Evolutionary conservation across 2,329 filamentous ascomycete species (phyloP).

Genomic region (Stachybotrys chartarum): DNA sequence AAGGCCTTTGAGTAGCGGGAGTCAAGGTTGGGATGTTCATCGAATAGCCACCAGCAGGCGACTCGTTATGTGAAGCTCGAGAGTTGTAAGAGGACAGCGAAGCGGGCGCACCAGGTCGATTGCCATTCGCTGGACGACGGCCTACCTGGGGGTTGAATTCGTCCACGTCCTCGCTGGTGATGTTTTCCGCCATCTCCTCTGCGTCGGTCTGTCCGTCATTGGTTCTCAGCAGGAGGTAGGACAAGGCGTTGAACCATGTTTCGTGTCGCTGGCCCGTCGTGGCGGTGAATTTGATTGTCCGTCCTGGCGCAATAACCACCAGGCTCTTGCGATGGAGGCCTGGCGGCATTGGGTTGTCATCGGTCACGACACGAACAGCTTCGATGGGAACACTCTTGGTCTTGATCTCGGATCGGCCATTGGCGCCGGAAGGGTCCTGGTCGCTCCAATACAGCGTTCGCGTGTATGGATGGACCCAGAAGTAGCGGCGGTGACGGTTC

Average conservation of each 20-base stretch:
- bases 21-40: conserved; percentile 51
- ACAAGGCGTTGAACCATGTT: conserved; percentile 97
- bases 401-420: conserved; percentile 66
- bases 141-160: conserved; percentile 73
- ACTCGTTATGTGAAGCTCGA: conserved; percentile 59
- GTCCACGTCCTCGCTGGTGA: conserved; percentile 56
- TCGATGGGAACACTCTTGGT: conserved; percentile 92
- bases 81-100: conserved; percentile 80
- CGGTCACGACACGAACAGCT: conserved; percentile 81
- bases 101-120: conserved; percentile 45
- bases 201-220: conserved; percentile 55
- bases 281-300: conserved; percentile 89
- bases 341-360: conserved; percentile 92
- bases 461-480: conserved; percentile 98
- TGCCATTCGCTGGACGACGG: conserved; percentile 23
- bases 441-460: conserved; percentile 96
- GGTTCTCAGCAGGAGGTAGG: conserved; percentile 80
- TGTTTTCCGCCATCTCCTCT: conserved; percentile 49
- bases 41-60: conserved; percentile 43
- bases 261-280: conserved; percentile 91
- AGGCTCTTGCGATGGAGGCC: conserved; percentile 92
- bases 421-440: conserved; percentile 65
- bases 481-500: conserved; percentile 88
- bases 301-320: conserved; percentile 80
- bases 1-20: conserved; percentile 34